Conservation (phyloP, 1,284 basidiomycete species). For the Cystobasidiaceae sp. region DNA sequence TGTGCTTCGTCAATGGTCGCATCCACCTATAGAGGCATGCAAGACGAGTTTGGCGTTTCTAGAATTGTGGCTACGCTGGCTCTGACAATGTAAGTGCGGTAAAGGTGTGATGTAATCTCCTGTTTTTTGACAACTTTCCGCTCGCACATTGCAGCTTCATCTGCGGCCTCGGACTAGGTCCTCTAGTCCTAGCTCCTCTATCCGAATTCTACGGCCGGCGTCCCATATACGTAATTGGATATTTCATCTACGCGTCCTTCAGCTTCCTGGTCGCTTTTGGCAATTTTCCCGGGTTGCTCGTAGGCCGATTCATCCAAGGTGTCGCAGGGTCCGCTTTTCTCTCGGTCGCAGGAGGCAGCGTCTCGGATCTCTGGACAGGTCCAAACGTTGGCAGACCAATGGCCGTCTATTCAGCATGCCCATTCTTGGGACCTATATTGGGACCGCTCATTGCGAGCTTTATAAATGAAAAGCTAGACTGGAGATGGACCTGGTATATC, state of each 20-base stretch:
- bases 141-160: constrained; percentile 13
- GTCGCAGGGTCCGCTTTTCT: constrained; percentile 65
- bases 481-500: constrained; percentile 74
- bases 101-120: not conserved
- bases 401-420: constrained; percentile 57
- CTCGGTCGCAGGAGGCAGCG: constrained; percentile 60
- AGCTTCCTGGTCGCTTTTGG: constrained; percentile 28
- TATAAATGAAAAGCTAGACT: constrained; percentile 51
- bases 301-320: constrained; percentile 67
- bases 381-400: constrained; percentile 66
- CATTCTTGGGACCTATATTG: constrained; percentile 27
- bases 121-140: constrained; percentile 50
- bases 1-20: constrained; percentile 68
- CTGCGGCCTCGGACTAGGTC: constrained; percentile 24
- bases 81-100: constrained; percentile 53
- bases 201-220: constrained; percentile 36
- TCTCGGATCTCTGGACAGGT: constrained; percentile 64
- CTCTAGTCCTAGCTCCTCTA: constrained; percentile 37
- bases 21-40: constrained; percentile 60
- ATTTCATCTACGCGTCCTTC: constrained; percentile 33
- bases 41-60: constrained; percentile 58
- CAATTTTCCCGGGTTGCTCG: constrained; percentile 54
- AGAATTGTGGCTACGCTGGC: constrained; percentile 65
- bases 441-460: constrained; percentile 29
- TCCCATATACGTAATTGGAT: constrained; percentile 37